Evolutionary conservation across 257 asterid species (phyloP).

Genomic region (Schizonepeta tenuifolia): DNA sequence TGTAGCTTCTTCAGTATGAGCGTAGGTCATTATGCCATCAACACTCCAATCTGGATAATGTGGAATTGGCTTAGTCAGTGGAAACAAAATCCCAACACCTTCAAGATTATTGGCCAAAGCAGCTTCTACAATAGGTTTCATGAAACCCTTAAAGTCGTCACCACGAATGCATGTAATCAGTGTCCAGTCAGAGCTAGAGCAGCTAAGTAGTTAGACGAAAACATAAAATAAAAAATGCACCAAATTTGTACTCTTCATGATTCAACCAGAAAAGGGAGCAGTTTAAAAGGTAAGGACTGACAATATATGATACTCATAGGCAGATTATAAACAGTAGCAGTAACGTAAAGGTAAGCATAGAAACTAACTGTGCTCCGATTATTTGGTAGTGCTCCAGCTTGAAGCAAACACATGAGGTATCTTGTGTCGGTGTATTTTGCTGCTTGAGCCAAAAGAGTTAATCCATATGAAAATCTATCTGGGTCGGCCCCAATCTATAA

Average conservation of each 20-base stretch:
- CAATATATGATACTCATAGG: too few relatives aligned
- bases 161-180: too few relatives aligned
- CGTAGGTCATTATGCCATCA: slow-evolving; percentile 24
- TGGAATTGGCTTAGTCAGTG: slow-evolving; percentile 28
- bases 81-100: slow-evolving; percentile 34
- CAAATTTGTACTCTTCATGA: too few relatives aligned
- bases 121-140: slow-evolving; percentile 30
- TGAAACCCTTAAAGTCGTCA: slow-evolving; percentile 7
- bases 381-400: slow-evolving; percentile 39
- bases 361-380: background rate
- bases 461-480: slow-evolving; percentile 2
- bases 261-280: background rate
- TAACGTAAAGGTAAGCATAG: background rate
- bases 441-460: slow-evolving; percentile 32
- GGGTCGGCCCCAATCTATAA: slow-evolving; percentile 41
- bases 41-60: slow-evolving; percentile 41
- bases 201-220: background rate
- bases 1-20: slow-evolving; percentile 27
- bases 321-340: background rate
- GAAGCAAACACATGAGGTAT: slow-evolving; percentile 24
- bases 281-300: too few relatives aligned
- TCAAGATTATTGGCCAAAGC: slow-evolving; percentile 7
- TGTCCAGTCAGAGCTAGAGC: too few relatives aligned
- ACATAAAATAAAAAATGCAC: too few relatives aligned
- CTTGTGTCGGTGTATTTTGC: background rate